Evolutionary conservation across 2,329 filamentous ascomycete genomes (phyloP).

Genomic region (Mycocentrospora acerina): DNA sequence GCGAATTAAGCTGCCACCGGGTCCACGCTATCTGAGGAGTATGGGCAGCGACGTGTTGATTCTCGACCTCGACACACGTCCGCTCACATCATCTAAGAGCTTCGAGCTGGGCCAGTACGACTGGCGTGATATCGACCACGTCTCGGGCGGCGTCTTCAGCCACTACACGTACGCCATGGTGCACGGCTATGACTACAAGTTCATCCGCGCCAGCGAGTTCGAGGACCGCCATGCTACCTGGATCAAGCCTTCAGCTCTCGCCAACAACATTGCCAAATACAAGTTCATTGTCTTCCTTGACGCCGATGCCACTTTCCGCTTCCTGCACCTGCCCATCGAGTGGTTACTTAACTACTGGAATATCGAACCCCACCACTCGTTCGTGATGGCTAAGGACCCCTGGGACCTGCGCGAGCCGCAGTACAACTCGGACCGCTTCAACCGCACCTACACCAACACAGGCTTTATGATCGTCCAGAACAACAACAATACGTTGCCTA

Average conservation of each 20-base stretch:
- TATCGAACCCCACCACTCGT: slow-evolving; percentile 44
- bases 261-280: slow-evolving; percentile 40
- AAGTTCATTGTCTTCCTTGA: slow-evolving; percentile 54
- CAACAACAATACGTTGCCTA: slow-evolving; percentile 50
- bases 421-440: slow-evolving; percentile 46
- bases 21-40: slow-evolving; percentile 33
- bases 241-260: slow-evolving; percentile 48
- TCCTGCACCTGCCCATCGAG: slow-evolving; percentile 51
- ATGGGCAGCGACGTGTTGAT: slow-evolving; percentile 40
- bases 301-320: slow-evolving; percentile 50
- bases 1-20: slow-evolving; percentile 30
- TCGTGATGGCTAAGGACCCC: slow-evolving; percentile 52
- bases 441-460: slow-evolving; percentile 51
- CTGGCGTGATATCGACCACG: slow-evolving; percentile 41
- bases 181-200: slow-evolving; percentile 54
- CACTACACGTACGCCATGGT: slow-evolving; percentile 46
- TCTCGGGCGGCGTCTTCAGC: slow-evolving; percentile 40
- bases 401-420: slow-evolving; percentile 32
- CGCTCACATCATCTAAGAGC: slow-evolving; percentile 30
- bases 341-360: slow-evolving; percentile 56
- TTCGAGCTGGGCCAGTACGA: slow-evolving; percentile 35
- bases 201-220: slow-evolving; percentile 46
- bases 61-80: slow-evolving; percentile 40
- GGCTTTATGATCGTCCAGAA: slow-evolving; percentile 58
- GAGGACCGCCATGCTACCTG: slow-evolving; percentile 49